Conservation (phyloP, 1,284 basidiomycete species). For the Pyrrhoderma lamaoense region DNA sequence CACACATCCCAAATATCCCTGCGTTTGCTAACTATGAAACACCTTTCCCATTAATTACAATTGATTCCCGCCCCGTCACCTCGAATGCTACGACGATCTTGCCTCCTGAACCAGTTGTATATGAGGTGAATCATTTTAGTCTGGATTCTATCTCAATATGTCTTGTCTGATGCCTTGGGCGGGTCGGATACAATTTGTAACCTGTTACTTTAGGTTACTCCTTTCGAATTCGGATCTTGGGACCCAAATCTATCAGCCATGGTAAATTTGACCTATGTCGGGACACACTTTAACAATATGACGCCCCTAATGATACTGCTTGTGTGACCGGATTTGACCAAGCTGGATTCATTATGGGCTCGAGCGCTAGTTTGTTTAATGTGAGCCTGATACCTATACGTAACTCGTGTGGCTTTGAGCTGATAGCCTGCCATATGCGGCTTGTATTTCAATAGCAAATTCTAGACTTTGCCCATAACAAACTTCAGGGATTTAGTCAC, state of each 20-base stretch:
- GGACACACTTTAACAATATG: conserved; percentile 50
- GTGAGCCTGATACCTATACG: conserved; percentile 25
- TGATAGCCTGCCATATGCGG: background rate
- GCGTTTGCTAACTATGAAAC: conserved; percentile 38
- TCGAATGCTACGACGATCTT: conserved; percentile 37
- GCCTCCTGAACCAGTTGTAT: conserved; percentile 43
- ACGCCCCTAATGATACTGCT: conserved; percentile 40
- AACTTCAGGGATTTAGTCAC: conserved; percentile 33
- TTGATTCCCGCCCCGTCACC: conserved; percentile 45
- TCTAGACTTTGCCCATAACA: conserved; percentile 38
- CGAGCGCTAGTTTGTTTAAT: conserved; percentile 57
- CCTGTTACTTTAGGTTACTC: conserved; percentile 51
- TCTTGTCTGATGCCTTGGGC: too few species aligned
- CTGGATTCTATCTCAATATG: background rate
- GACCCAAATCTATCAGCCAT: conserved; percentile 58
- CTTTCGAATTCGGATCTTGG: conserved; percentile 60
- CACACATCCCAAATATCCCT: conserved; percentile 37
- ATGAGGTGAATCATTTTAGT: conserved; percentile 38
- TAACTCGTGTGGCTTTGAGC: background rate
- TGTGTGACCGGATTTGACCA: conserved; percentile 65
- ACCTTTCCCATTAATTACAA: conserved; percentile 53
- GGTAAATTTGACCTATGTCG: conserved; percentile 49
- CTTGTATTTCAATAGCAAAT: conserved; percentile 35
- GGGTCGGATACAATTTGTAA: conserved; percentile 11
- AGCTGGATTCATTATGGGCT: conserved; percentile 58